Evolutionary conservation across 2,329 filamentous ascomycete species (phyloP), one percentile per base, ranked within the genome.

Genomic region (Hypoxylon sp.): DNA sequence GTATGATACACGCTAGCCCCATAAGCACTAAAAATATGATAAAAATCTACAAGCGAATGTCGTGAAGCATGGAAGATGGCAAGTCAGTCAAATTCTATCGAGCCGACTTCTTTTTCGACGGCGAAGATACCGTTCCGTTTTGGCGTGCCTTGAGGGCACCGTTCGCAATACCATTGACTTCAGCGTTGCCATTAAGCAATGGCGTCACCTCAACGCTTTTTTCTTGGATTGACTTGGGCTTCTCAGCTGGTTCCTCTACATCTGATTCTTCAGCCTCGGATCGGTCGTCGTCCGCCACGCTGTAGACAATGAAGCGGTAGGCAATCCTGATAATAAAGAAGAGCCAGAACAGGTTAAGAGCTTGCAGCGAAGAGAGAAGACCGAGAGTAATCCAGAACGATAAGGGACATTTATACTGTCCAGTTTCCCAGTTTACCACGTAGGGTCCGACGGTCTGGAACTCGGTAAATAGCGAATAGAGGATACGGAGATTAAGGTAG

Each of bases 291-390:
- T 89, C 86, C 34, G 85, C 86, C 19, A 85, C 83, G 57, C 87
- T 86, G 73, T 86, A 86, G 45, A 87, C 83, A 17, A 91, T 82
- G 72, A 93, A 91, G 65, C 91, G 86, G 74, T 90, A 92, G 50
- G 90, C 90, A 70, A 94, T 93, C 70, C 91, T 86, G 65, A 91
- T 77, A 74, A 95, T 93, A 79, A 91, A 89, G 80, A 90, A 93
- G 64, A 94, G 86, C 92, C 92, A 95, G 81, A 94, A 93, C 9
- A 94, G 79, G 78, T 95, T 95, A 58, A 95, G 84, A 1, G 89
- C 87, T 79, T 95, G 92, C 34, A 95, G 84, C 2, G 85, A 82
- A 2, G 88, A 84, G 5, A 95, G 85, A 25, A 95, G 84, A 2
- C 75, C 73, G 7, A 89, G 83, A 10, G 91, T 90, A 74, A 94